Evolutionary conservation across 805 yeast species (phyloP).

Genomic region (Cyberlindnera nakhonratchasimensis): DNA sequence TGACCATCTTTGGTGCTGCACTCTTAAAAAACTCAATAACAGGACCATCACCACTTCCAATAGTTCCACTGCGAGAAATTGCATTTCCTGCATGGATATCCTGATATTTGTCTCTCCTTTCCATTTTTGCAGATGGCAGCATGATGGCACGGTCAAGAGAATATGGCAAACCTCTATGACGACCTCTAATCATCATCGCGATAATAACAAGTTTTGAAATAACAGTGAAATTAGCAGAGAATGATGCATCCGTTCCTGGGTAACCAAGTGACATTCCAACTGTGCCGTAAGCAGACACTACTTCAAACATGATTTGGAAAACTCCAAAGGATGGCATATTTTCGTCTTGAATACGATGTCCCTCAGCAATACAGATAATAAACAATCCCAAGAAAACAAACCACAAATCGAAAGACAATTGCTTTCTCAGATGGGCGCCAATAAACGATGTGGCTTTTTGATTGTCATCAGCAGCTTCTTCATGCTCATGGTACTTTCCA

Average conservation of each 20-base stretch:
- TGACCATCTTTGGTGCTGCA: conserved; percentile 27
- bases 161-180: conserved; percentile 96
- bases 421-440: conserved; percentile 85
- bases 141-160: conserved; percentile 91
- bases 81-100: conserved; percentile 23
- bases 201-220: conserved; percentile 81
- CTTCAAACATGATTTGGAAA: conserved; percentile 78
- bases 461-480: conserved; percentile 21
- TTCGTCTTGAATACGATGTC: conserved; percentile 48
- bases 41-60: conserved; percentile 25
- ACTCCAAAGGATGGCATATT: conserved; percentile 53
- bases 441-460: conserved; percentile 60
- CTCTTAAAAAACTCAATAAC: conserved; percentile 29
- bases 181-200: conserved; percentile 89
- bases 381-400: conserved; percentile 83
- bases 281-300: conserved; percentile 93
- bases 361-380: conserved; percentile 83
- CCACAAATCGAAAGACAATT: conserved; percentile 93
- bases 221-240: conserved; percentile 65
- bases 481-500: conserved; percentile 12
- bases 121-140: conserved; percentile 68
- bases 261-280: conserved; percentile 91
- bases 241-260: conserved; percentile 61
- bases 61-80: conserved; percentile 20
- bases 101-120: conserved; percentile 50